phyloP scores from a whole-genome alignment of 2,329 filamentous ascomycete species.

The Colletotrichum neosansevieriae region DNA sequence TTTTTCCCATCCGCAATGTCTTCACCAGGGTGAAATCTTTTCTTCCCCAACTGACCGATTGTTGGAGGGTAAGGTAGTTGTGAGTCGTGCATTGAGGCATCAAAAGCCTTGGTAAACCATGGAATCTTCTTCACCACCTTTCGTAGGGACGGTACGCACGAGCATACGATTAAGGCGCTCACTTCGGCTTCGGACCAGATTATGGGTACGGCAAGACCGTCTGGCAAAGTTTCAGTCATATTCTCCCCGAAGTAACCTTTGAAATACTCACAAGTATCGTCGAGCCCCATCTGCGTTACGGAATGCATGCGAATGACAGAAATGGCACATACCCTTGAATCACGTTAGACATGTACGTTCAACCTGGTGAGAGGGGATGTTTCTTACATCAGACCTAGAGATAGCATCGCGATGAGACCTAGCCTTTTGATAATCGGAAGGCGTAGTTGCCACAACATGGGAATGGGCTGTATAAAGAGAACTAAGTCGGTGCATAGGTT shows the following conservation, averaged over 20 bases:
- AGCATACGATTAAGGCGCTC: conserved; percentile 47
- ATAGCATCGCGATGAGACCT: conserved; percentile 44
- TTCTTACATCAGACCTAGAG: conserved; percentile 43
- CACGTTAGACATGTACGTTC: neutral
- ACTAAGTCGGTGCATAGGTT: conserved; percentile 52
- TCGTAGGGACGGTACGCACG: conserved; percentile 47
- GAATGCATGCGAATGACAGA: conserved; percentile 45
- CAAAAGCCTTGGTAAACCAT: conserved; percentile 43
- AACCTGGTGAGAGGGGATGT: neutral
- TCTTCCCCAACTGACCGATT: conserved; percentile 7
- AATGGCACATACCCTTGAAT: conserved; percentile 41
- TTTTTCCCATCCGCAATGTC: neutral
- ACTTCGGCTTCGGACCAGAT: conserved; percentile 49
- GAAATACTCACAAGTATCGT: conserved; percentile 42
- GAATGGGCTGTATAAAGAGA: conserved; percentile 53
- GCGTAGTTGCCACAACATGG: conserved; percentile 49
- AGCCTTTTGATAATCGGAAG: conserved; percentile 46
- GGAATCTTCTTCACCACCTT: conserved; percentile 45
- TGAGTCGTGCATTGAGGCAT: conserved; percentile 39
- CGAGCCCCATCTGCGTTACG: conserved; percentile 42
- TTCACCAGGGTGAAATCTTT: neutral
- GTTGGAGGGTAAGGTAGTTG: neutral
- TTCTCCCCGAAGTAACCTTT: rapidly evolving
- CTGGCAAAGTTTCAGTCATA: conserved; percentile 27
- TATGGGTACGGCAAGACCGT: conserved; percentile 44